Conservation (phyloP, 208 protist genomes). For the Crithidia bombi region DNA sequence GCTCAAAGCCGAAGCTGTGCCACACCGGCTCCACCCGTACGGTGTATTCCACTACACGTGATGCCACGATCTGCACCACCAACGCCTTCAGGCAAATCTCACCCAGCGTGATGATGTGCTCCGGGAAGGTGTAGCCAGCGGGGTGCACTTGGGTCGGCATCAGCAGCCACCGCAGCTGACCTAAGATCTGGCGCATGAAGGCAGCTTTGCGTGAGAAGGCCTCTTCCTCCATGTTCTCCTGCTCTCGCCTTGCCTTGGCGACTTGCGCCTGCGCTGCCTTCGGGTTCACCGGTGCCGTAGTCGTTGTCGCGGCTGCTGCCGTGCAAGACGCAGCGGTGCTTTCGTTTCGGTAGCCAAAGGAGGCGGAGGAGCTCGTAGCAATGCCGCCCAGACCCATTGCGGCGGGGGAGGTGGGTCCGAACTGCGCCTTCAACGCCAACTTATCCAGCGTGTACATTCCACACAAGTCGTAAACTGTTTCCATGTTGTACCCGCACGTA, state of each 20-base stretch:
- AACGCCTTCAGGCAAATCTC: constrained; percentile 84
- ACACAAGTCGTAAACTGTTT: constrained; percentile 92
- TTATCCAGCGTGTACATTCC: constrained; percentile 86
- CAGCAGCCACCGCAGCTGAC: constrained; percentile 88
- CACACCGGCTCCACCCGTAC: constrained; percentile 90
- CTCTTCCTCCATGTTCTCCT: constrained; percentile 76
- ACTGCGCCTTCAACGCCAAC: constrained; percentile 73
- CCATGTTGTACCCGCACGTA: constrained; percentile 92
- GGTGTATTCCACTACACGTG: constrained; percentile 90
- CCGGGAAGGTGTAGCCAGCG: constrained; percentile 79
- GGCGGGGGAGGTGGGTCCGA: constrained; percentile 78
- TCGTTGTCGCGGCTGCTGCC: constrained; percentile 25
- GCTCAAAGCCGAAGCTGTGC: constrained; percentile 82
- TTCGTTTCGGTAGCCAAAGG: constrained; percentile 59
- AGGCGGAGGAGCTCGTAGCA: constrained; percentile 65
- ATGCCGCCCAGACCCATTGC: constrained; percentile 86
- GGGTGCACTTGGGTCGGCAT: constrained; percentile 78
- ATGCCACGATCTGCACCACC: constrained; percentile 79
- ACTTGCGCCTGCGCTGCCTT: constrained; percentile 20
- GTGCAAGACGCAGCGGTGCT: constrained; percentile 14
- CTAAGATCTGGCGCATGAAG: constrained; percentile 87
- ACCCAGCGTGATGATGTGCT: constrained; percentile 76
- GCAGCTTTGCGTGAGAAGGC: constrained; percentile 89
- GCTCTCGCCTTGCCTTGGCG: constrained; percentile 39
- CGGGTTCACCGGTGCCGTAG: background rate